Base-by-base conservation (phyloP, 768 basidiomycete species). In the Suillus brevipes region DNA sequence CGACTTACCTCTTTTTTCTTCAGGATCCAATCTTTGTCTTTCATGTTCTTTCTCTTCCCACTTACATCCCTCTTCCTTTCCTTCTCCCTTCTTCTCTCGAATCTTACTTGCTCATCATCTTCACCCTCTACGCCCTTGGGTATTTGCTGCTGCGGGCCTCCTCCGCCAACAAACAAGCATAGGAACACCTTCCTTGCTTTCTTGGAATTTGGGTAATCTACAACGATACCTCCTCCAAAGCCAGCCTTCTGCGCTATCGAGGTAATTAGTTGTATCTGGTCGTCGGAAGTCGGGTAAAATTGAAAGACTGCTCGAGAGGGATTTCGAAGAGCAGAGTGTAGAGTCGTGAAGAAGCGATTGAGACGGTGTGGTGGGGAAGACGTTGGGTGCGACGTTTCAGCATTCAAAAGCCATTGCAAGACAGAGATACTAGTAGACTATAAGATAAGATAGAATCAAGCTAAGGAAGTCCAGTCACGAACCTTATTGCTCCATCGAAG, bases 401-500 rank as follows among this genome's bases (percentile, higher is more conserved):
- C 96, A 76, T 98, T 99, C 64, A 98, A 84, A 4, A 99, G 83
- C 97, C 97, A 99, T 79, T 99, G 97, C 6, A 99, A 81, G n/a
- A 98, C 97, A 31, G 97, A 99, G 71, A 99, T 92, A 73, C 97
- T 99, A 72, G 3, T 52, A 50, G 64, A 55, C 40, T 20, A n/a
- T 53, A 23, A 43, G 50, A 47, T 57, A 43, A 37, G 43, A 59
- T 57, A 43, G 34, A 43, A 58, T 40, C 49, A 61, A 31, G 6
- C 23, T 38, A 40, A 45, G 10, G 40, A 34, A 69, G 18, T 40
- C 43, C 45, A 47, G 56, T 61, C 25, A 71, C 81, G 40, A 43
- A 91, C 95, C 95, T 97, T 73, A 99, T 99, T 7, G 94, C 96
- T 47, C 97, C 97, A 75, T 99, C 97, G 75, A 99, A 99, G 67